Evolutionary conservation across 2,329 filamentous ascomycete genomes (phyloP).

Genomic region (Penicillium sp.): DNA sequence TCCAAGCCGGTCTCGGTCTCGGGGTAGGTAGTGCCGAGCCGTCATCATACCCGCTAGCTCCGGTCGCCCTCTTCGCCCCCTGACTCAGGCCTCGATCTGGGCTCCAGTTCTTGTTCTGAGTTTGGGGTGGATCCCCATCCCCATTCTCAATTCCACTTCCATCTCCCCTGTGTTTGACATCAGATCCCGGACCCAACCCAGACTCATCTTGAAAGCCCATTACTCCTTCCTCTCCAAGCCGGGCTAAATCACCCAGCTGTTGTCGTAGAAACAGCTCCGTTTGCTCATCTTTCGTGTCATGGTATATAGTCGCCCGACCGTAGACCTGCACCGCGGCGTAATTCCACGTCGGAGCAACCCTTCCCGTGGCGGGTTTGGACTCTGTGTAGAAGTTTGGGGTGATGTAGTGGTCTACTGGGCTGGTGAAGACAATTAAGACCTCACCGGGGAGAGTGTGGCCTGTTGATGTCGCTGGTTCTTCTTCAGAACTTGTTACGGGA

Average conservation of each 20-base stretch:
- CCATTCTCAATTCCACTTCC: neutral
- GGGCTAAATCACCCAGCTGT: slow-evolving; percentile 13
- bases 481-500: neutral
- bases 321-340: slow-evolving; percentile 49
- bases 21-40: neutral
- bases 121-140: neutral
- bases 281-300: neutral
- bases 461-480: neutral
- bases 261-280: slow-evolving; percentile 9
- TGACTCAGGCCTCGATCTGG: neutral
- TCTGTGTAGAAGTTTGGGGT: slow-evolving; percentile 56
- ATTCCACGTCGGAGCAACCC: slow-evolving; percentile 64
- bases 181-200: neutral
- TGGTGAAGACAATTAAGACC: slow-evolving; percentile 18
- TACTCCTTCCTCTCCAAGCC: slow-evolving; percentile 12
- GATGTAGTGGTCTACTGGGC: slow-evolving; percentile 17
- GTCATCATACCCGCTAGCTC: neutral
- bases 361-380: slow-evolving; percentile 56
- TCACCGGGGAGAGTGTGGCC: slow-evolving; percentile 4
- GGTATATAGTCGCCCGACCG: slow-evolving; percentile 11
- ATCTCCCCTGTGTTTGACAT: neutral
- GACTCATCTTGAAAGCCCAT: slow-evolving; percentile 9
- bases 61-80: neutral
- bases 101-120: too few species aligned
- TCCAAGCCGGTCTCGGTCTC: slow-evolving; percentile 8